phyloP scores from a whole-genome alignment of 2,329 filamentous ascomycete genomes.

The Fusarium metavorans region DNA sequence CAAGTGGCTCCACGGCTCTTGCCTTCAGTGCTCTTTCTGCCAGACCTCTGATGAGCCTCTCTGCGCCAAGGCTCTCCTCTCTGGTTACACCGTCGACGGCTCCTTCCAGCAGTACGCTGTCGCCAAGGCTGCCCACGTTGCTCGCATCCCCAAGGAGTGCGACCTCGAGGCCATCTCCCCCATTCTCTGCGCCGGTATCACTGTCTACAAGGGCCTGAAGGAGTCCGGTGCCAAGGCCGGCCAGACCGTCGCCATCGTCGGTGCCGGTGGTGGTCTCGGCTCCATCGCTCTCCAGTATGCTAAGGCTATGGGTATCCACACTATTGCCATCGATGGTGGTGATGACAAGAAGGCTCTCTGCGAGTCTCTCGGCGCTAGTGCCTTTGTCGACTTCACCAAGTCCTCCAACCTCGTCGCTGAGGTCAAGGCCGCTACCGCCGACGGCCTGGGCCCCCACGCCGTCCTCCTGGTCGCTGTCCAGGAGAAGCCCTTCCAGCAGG shows the following conservation, averaged over 20 bases:
- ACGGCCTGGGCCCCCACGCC: conserved; percentile 87
- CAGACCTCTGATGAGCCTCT: conserved; percentile 84
- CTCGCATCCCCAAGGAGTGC: conserved; percentile 82
- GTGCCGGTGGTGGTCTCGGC: conserved; percentile 86
- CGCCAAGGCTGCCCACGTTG: conserved; percentile 87
- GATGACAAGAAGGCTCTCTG: conserved; percentile 82
- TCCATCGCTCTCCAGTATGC: conserved; percentile 87
- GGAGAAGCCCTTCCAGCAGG: conserved; percentile 97
- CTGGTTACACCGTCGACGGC: conserved; percentile 93
- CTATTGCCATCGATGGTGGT: conserved; percentile 86
- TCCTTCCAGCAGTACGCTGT: conserved; percentile 94
- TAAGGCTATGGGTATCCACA: conserved; percentile 86
- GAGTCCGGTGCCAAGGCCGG: conserved; percentile 81
- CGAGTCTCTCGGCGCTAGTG: conserved; percentile 75
- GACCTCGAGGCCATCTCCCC: conserved; percentile 83
- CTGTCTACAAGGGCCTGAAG: conserved; percentile 92
- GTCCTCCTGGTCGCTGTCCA: conserved; percentile 87
- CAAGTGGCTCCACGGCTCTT: conserved; percentile 94
- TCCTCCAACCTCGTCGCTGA: conserved; percentile 84
- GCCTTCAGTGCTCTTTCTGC: conserved; percentile 87
- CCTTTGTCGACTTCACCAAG: conserved; percentile 84
- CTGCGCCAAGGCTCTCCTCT: conserved; percentile 79
- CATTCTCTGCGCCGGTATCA: conserved; percentile 86
- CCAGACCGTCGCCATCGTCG: conserved; percentile 85
- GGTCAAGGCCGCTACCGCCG: conserved; percentile 83